These are phyloP conservation scores for Comarum palustre DNA, from an alignment of 306 rosid species.

Conservation along the genomic window DNA sequence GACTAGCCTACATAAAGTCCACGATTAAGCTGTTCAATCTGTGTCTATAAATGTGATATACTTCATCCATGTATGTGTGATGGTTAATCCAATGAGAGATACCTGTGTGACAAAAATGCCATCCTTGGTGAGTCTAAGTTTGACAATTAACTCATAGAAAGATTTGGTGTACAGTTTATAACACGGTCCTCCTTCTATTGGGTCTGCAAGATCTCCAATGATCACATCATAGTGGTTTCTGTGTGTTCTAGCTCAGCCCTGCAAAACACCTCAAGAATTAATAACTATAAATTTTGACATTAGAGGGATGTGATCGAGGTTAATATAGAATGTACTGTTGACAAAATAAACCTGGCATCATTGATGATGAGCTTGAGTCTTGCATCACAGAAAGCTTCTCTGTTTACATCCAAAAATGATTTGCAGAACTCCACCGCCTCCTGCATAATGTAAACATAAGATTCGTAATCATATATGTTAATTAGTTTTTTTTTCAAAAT, in stretches of 20 bases:
- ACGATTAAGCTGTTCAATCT: background rate
- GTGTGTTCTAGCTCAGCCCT: constrained; percentile 76
- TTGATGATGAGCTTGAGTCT: constrained; percentile 81
- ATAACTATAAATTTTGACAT: background rate
- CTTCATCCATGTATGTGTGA: background rate
- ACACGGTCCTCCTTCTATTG: constrained; percentile 95
- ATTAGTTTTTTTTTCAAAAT: background rate
- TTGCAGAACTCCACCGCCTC: constrained; percentile 94
- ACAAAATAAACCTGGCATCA: constrained; percentile 61
- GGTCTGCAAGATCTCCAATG: constrained; percentile 91
- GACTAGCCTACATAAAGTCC: constrained; percentile 62
- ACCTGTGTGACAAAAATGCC: constrained; percentile 97
- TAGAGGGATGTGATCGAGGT: background rate
- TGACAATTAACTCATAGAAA: constrained; percentile 77
- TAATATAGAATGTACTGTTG: background rate
- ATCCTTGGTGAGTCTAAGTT: constrained; percentile 70
- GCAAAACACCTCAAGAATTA: constrained; percentile 25
- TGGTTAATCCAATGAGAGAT: background rate
- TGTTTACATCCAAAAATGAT: constrained; percentile 73
- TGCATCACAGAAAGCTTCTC: constrained; percentile 77
- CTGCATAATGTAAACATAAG: constrained; percentile 38
- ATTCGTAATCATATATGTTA: background rate
- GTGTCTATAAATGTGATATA: background rate
- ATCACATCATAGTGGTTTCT: constrained; percentile 73
- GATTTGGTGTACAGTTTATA: constrained; percentile 94